Conservation (phyloP, 78 protist species). For the Chrysochromulina parva region DNA sequence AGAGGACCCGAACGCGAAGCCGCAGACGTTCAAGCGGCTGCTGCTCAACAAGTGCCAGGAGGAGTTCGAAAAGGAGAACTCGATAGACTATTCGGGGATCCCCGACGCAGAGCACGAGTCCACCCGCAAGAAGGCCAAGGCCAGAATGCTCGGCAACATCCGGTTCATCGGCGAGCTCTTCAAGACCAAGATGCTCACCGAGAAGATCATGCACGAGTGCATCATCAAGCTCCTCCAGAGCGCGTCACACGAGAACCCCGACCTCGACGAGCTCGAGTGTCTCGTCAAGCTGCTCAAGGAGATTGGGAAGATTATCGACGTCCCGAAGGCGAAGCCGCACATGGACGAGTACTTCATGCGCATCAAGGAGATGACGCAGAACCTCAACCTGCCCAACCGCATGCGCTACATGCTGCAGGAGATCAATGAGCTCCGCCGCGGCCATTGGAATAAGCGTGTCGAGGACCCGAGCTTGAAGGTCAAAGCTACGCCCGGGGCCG, state of each 20-base stretch:
- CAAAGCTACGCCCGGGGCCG: too few relatives aligned
- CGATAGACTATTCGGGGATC: not conserved
- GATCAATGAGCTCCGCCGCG: conserved; percentile 22
- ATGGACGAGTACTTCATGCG: conserved; percentile 46
- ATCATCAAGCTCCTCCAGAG: conserved; percentile 35
- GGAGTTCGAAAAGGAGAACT: conserved; percentile 30
- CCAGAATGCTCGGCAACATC: conserved; percentile 47
- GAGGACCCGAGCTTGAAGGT: not conserved
- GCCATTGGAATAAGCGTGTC: not conserved
- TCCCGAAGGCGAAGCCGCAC: not conserved
- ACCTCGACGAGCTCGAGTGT: conserved; percentile 49
- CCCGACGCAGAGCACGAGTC: not conserved
- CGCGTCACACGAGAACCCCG: not conserved
- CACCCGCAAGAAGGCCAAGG: not conserved
- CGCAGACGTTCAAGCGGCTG: conserved; percentile 33
- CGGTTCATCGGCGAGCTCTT: conserved; percentile 63
- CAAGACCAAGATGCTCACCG: conserved; percentile 41
- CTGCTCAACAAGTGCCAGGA: conserved; percentile 59
- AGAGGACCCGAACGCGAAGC: conserved; percentile 6
- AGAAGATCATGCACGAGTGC: conserved; percentile 52
- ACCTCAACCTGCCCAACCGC: not conserved
- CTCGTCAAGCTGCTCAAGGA: conserved; percentile 44
- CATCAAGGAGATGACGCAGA: not conserved
- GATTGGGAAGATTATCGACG: conserved; percentile 43
- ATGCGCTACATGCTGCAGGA: conserved; percentile 45